A percentile compares a stretch with the other conserved stretches of the same genome.
phyloP scores from a whole-genome alignment of 805 yeast species.

The Lachancea mirantina region DNA sequence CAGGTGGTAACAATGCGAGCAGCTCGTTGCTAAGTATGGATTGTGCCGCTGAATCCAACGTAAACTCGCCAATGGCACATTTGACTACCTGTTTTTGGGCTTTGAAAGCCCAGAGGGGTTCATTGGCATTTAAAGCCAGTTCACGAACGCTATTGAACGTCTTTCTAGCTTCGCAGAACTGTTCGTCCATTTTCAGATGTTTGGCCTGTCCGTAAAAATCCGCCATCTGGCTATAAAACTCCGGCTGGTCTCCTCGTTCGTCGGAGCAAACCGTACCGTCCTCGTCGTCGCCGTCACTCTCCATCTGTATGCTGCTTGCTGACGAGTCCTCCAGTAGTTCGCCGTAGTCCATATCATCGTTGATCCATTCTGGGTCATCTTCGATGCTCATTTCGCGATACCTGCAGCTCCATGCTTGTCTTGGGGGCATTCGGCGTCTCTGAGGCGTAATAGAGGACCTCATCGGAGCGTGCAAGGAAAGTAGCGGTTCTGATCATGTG shows the following conservation, averaged over 20 bases:
- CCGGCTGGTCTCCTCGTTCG: slow-evolving; percentile 8
- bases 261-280: slow-evolving; percentile 1
- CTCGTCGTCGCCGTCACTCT: slow-evolving; percentile 11
- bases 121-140: slow-evolving; percentile 5
- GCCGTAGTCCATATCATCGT: slow-evolving; percentile 21
- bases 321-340: slow-evolving; percentile 30
- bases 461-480: too few relatives aligned
- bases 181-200: slow-evolving; percentile 5
- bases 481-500: too few relatives aligned
- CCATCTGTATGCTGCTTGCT: slow-evolving; percentile 23
- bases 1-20: neutral
- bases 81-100: slow-evolving; percentile 7
- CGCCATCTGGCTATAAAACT: neutral
- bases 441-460: too few relatives aligned
- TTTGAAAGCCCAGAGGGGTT: slow-evolving; percentile 3
- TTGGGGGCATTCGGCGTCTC: too few relatives aligned
- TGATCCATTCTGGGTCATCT: too few relatives aligned
- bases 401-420: too few relatives aligned
- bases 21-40: neutral
- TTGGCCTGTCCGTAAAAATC: neutral
- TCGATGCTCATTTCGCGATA: too few relatives aligned
- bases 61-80: neutral
- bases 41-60: neutral
- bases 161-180: slow-evolving; percentile 9
- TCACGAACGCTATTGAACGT: slow-evolving; percentile 13